Evolutionary conservation across 1,139 yeast genomes (phyloP), one percentile per base, ranked within the genome.

Genomic region (Yamadazyma friedrichii): DNA sequence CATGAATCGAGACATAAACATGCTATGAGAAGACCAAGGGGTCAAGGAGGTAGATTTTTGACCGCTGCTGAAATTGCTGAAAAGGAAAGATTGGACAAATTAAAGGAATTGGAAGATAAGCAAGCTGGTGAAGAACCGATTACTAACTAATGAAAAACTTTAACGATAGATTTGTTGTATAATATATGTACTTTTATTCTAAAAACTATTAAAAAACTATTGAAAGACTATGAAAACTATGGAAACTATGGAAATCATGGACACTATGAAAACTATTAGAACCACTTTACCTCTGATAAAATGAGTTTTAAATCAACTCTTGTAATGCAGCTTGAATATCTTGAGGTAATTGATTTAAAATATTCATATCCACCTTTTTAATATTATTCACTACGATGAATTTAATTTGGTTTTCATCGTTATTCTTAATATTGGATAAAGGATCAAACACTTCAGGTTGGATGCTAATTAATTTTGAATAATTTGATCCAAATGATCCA

Each of bases 1-100:
- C 99, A 94, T 61, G 98, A 94, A 63, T 88, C 97, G 13, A 78
- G 99, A 54, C 99, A 94, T 63, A 93, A 93, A 61, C 99, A 94
- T 62, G 99, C 99, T 15, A 93, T 94, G 98, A 78, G 98, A 59
- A 79, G 99, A 62, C 98, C 98, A 12, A 79, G 99, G 55, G 99
- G 99, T 24, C 98, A 93, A 64, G 98, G 98, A 25, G 99, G 99
- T 3, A 72, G 98, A 46, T 94, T 94, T 55, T 67, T 94, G 49
- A 93, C 98, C 1, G 97, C 98, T 5, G 95, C 96, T 4, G 98
- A 94, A 59, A 91, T 93, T 45, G 96, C 95, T 20, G 94, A 89
- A 63, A 76, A 80, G 56, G 94, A 84, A 39, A 65, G 81, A 42
- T 63, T 73, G 45, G 82, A 82, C 42, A 72, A 73, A 49, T 63